Conservation (phyloP, 106 monocot genomes). For the Dendrobium catenatum region DNA sequence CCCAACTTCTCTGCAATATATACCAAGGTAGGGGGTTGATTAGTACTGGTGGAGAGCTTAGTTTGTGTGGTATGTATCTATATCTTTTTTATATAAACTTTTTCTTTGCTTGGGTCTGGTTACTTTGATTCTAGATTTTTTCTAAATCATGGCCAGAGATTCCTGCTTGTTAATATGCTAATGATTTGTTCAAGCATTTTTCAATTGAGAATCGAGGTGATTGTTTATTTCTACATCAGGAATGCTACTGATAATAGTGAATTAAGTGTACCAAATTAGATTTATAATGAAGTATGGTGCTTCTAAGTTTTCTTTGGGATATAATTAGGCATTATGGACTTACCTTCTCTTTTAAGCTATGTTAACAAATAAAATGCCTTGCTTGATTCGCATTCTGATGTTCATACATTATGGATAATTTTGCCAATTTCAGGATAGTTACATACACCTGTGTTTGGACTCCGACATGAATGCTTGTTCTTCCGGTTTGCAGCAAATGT, state of each 20-base stretch:
- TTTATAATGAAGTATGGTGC: neutral
- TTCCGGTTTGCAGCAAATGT: too few species aligned
- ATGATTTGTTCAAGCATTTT: neutral
- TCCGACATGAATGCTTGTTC: too few species aligned
- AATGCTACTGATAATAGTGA: neutral
- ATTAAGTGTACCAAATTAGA: neutral
- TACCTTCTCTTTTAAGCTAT: neutral
- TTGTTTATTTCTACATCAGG: neutral
- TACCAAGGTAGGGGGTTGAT: slow-evolving; percentile 33
- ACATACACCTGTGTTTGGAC: too few species aligned
- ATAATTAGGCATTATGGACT: neutral
- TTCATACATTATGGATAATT: too few species aligned
- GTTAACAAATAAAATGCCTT: neutral
- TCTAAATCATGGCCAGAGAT: neutral
- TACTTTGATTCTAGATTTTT: slow-evolving; percentile 4
- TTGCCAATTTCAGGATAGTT: too few species aligned
- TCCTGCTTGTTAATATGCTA: neutral
- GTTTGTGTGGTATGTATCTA: slow-evolving; percentile 13
- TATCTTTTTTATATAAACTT: neutral
- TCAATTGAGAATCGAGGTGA: neutral
- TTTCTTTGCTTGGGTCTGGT: neutral
- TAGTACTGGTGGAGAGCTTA: neutral
- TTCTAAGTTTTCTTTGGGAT: neutral
- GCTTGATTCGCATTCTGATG: neutral
- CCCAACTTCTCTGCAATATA: slow-evolving; percentile 92